Base-by-base conservation (phyloP, 2,329 filamentous ascomycete species). In the Talaromyces sp. region DNA sequence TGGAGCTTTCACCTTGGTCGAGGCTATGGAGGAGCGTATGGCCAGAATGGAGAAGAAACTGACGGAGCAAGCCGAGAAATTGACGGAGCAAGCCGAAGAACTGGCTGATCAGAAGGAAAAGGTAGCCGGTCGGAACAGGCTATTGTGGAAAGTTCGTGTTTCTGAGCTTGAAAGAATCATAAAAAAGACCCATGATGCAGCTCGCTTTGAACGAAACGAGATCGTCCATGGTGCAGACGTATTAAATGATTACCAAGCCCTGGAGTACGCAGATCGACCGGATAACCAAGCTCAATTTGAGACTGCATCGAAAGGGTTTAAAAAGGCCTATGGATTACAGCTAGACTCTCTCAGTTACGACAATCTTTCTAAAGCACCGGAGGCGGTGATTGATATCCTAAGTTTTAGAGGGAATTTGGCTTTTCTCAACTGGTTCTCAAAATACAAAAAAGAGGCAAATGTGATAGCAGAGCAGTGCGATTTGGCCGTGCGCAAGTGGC, bases 161-260 rank as follows among this genome's bases (percentile, higher is more conserved):
- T 50, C 59, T 50, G 45, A 61, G 31, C 59, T 52, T 27, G 59
- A 61, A 45, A 52, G 59, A 61, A 50, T 61, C 59, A 52, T 61
- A n/a, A 39, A 35, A 31, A 52, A 37, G 45, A 27, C 19, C 45
- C 43, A 41, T 61, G 31, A 50, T 52, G 33, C 43, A 52, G 19
- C 59, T 14, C 45, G 59, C 33, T 61, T 52, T 61, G 33, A 61
- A 39, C 45, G 59, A 61, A 52, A 61, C 5, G 45, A 50, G 33
- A 50, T 52, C n/a, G 19, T 52, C 31, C 59, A 52, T 61, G 45
- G 59, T 41, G 33, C 59, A 50, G 59, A 61, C 33, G 59, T 61
- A 19, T 52, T 52, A 3, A 52, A 52, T 27, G 45, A 61, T 39
- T 52, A 61, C 45, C 31, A 61, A 61, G 59, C 59, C 11, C 59